Evolutionary conservation across 306 rosid species (phyloP).

Genomic region (Sicyos baderoa): DNA sequence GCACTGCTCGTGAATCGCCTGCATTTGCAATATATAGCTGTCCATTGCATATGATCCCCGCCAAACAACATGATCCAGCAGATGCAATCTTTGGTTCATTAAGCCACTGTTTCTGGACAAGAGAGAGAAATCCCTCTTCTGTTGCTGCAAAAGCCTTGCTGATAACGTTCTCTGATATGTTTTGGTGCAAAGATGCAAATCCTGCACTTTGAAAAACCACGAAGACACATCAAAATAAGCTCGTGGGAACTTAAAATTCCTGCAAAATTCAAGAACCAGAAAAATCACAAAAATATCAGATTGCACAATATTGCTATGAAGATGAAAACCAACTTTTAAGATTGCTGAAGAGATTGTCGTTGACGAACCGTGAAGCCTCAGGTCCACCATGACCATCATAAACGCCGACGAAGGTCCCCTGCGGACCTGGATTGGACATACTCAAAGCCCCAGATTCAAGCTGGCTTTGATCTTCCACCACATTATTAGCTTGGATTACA

Average conservation of each 20-base stretch:
- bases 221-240: conserved; percentile 12
- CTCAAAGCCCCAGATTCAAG: conserved; percentile 71
- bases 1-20: conserved; percentile 66
- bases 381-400: conserved; percentile 88
- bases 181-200: conserved; percentile 42
- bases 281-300: not conserved
- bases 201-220: conserved; percentile 31
- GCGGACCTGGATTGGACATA: conserved; percentile 39
- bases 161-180: conserved; percentile 55
- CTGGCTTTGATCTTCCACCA: conserved; percentile 68
- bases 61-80: conserved; percentile 68
- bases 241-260: not conserved
- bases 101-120: conserved; percentile 61
- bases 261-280: not conserved
- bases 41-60: conserved; percentile 62
- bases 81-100: conserved; percentile 60
- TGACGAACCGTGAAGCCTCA: conserved; percentile 60
- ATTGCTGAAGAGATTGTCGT: conserved; percentile 58
- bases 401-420: conserved; percentile 64
- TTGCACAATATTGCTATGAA: conserved; percentile 6
- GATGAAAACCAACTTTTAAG: conserved; percentile 53
- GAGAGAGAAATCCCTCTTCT: conserved; percentile 60
- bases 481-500: conserved; percentile 64
- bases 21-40: conserved; percentile 55
- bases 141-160: conserved; percentile 56